Evolutionary conservation across 2,329 filamentous ascomycete species (phyloP).

Genomic region (Paecilomyces fulvus): DNA sequence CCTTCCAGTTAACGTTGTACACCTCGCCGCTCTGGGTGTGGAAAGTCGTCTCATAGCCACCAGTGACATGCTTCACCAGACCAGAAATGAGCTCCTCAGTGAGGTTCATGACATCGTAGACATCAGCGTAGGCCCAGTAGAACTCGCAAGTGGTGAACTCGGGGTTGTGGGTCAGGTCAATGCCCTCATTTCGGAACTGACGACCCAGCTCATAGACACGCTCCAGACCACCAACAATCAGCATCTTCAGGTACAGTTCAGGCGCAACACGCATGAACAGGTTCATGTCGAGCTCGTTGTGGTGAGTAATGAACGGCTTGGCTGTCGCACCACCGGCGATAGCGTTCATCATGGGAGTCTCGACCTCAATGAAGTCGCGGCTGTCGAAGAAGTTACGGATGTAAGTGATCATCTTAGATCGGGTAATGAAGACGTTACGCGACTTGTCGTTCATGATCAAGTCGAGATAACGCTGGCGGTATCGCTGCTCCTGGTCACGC

Average conservation of each 20-base stretch:
- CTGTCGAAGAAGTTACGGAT: constrained; percentile 84
- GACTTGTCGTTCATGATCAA: constrained; percentile 92
- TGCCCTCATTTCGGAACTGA: constrained; percentile 90
- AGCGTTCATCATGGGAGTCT: constrained; percentile 95
- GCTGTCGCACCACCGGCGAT: constrained; percentile 94
- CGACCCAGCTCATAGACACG: constrained; percentile 93
- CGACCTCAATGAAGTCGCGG: constrained; percentile 83
- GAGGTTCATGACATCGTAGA: constrained; percentile 81
- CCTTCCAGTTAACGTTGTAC: constrained; percentile 92
- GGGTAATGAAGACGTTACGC: constrained; percentile 72
- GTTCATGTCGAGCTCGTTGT: constrained; percentile 92
- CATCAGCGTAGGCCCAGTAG: constrained; percentile 87
- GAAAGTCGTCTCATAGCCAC: constrained; percentile 76
- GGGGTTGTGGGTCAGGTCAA: constrained; percentile 91
- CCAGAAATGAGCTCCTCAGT: constrained; percentile 90
- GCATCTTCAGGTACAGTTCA: constrained; percentile 94
- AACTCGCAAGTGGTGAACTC: constrained; percentile 98
- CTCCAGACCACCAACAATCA: constrained; percentile 87
- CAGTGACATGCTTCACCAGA: constrained; percentile 81
- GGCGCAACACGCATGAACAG: constrained; percentile 93
- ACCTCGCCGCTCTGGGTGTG: constrained; percentile 77
- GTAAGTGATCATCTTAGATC: constrained; percentile 80
- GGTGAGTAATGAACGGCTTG: constrained; percentile 87
- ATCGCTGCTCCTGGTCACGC: constrained; percentile 88
- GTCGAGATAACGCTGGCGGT: constrained; percentile 89